These are phyloP conservation scores for Delonix regia DNA, from an alignment of 306 rosid genomes.

Conservation along the genomic window DNA sequence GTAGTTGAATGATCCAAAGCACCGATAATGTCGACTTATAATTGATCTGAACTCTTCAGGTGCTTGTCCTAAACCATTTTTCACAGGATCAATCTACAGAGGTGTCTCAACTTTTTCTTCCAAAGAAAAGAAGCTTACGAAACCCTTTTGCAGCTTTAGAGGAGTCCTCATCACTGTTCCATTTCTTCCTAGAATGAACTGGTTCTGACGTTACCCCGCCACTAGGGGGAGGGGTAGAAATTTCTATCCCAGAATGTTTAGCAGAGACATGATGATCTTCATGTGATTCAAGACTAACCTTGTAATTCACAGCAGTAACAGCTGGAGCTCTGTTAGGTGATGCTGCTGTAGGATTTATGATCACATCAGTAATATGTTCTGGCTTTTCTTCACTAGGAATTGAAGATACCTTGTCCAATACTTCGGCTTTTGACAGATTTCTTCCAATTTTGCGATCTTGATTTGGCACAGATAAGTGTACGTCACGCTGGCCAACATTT, in stretches of 20 bases:
- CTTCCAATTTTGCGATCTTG: slow-evolving; percentile 33
- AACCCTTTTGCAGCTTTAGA: slow-evolving; percentile 82
- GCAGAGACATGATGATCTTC: slow-evolving; percentile 38
- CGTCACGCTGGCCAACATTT: slow-evolving; percentile 30
- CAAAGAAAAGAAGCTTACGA: slow-evolving; percentile 90
- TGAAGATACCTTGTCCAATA: slow-evolving; percentile 45
- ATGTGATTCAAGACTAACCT: slow-evolving; percentile 43
- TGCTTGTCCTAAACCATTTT: slow-evolving; percentile 33
- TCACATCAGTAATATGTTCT: slow-evolving; percentile 42
- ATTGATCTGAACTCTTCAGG: slow-evolving; percentile 35
- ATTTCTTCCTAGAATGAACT: slow-evolving; percentile 81
- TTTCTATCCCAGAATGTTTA: slow-evolving; percentile 57
- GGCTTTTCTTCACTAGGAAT: slow-evolving; percentile 51
- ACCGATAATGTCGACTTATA: slow-evolving; percentile 11
- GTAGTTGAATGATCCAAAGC: slow-evolving; percentile 36
- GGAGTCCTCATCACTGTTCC: slow-evolving; percentile 81
- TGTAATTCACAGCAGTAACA: slow-evolving; percentile 41
- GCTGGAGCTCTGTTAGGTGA: slow-evolving; percentile 45
- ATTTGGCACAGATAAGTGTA: slow-evolving; percentile 34
- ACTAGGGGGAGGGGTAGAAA: slow-evolving; percentile 70
- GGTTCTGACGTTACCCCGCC: slow-evolving; percentile 49
- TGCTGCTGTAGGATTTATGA: slow-evolving; percentile 41
- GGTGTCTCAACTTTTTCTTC: slow-evolving; percentile 66
- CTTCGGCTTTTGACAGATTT: slow-evolving; percentile 38
- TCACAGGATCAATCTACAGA: slow-evolving; percentile 38